Evolutionary conservation across 2,329 filamentous ascomycete species (phyloP).

Genomic region (Phaeophleospora eucalypticola): DNA sequence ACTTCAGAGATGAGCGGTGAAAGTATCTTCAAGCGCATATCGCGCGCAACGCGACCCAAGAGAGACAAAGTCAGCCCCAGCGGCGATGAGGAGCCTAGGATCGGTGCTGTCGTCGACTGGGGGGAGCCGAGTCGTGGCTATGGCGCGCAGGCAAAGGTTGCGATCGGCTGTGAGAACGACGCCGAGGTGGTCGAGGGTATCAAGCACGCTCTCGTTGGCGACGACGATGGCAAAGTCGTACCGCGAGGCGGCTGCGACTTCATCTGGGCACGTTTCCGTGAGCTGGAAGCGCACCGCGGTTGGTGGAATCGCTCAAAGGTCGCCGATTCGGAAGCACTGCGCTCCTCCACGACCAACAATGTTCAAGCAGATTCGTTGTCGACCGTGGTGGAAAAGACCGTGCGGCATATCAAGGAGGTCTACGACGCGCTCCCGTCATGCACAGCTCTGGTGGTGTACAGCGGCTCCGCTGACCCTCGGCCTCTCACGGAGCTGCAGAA

Average conservation of each 20-base stretch:
- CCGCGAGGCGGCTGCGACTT: constrained; percentile 56
- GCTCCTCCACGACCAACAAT: constrained; percentile 17
- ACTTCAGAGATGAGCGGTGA: constrained; percentile 74
- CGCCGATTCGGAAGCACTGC: constrained; percentile 35
- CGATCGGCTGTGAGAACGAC: constrained; percentile 56
- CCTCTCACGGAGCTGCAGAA: constrained; percentile 54
- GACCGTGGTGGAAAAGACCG: constrained; percentile 47
- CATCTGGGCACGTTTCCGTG: constrained; percentile 59
- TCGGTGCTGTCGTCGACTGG: constrained; percentile 81
- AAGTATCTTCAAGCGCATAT: constrained; percentile 82
- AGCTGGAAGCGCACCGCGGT: constrained; percentile 56
- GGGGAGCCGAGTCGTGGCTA: constrained; percentile 67
- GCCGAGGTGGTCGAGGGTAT: constrained; percentile 55
- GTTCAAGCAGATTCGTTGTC: constrained; percentile 34
- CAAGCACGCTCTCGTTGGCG: constrained; percentile 48
- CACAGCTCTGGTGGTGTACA: constrained; percentile 60
- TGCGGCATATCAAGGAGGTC: constrained; percentile 49
- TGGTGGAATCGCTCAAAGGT: constrained; percentile 55
- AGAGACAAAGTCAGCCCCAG: constrained; percentile 37
- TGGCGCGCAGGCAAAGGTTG: constrained; percentile 52
- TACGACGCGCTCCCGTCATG: constrained; percentile 55
- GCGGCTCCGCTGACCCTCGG: constrained; percentile 59
- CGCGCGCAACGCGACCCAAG: constrained; percentile 38
- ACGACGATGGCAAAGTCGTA: constrained; percentile 38
- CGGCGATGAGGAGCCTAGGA: constrained; percentile 48